These are phyloP conservation scores for Coemansia sp. DNA, from an alignment of 371 early-diverging fungal genomes.

Conservation along the genomic window DNA sequence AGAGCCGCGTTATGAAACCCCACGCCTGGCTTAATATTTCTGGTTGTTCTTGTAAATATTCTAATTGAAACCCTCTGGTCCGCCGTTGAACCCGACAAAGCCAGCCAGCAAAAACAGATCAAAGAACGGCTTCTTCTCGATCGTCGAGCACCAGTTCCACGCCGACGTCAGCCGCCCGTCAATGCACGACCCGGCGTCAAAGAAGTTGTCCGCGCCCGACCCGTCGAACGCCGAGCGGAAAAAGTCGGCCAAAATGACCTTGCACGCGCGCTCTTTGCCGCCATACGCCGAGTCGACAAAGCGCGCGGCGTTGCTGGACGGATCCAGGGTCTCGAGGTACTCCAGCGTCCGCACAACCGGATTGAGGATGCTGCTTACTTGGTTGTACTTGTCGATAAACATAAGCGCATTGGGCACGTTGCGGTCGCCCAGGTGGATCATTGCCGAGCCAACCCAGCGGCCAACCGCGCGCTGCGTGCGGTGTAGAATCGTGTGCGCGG, in stretches of 20 bases:
- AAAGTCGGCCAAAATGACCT: constrained; percentile 85
- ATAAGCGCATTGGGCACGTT: constrained; percentile 91
- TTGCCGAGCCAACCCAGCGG: constrained; percentile 92
- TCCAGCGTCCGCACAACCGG: constrained; percentile 82
- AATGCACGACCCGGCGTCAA: constrained; percentile 95
- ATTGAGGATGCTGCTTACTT: constrained; percentile 89
- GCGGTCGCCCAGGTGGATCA: constrained; percentile 94
- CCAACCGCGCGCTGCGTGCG: constrained; percentile 83
- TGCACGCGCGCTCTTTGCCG: constrained; percentile 60
- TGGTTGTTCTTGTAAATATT: too few relatives aligned
- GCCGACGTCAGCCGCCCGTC: constrained; percentile 93
- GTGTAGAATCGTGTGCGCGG: constrained; percentile 87
- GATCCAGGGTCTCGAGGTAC: constrained; percentile 56
- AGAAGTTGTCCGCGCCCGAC: constrained; percentile 92
- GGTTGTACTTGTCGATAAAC: constrained; percentile 98
- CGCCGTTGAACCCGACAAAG: constrained; percentile 83
- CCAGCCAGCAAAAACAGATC: constrained; percentile 82
- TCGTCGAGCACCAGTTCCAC: constrained; percentile 95
- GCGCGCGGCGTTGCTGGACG: constrained; percentile 51
- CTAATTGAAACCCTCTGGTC: constrained; percentile 45
- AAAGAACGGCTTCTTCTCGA: constrained; percentile 93
- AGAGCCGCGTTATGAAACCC: too few relatives aligned
- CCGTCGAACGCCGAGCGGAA: constrained; percentile 96
- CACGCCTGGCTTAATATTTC: too few relatives aligned
- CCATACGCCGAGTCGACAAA: constrained; percentile 74